Percentiles rank a stretch among this genome's conserved stretches.
phyloP scores from a whole-genome alignment of 306 rosid genomes.

The Quercus ilex region DNA sequence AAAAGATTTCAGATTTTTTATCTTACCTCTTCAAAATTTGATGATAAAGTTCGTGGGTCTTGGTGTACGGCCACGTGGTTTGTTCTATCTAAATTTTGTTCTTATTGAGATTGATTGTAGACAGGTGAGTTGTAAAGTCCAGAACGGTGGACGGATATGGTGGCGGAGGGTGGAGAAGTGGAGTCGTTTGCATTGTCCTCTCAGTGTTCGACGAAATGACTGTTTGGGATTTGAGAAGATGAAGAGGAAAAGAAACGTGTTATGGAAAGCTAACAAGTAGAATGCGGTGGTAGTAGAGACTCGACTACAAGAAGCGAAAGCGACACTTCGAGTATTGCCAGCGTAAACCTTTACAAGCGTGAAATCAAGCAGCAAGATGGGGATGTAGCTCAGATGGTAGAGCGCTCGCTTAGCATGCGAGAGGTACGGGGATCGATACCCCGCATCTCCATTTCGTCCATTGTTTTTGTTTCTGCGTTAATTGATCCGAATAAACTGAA shows the following conservation, averaged over 20 bases:
- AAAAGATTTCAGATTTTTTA: too few species aligned
- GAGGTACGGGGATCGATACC: conserved; percentile 94
- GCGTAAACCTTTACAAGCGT: too few species aligned
- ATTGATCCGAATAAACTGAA: too few species aligned
- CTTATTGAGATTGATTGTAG: background rate
- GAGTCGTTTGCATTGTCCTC: conserved; percentile 16
- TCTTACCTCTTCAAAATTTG: too few species aligned
- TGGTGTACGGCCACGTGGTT: too few species aligned
- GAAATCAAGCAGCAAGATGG: conserved; percentile 1
- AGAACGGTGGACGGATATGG: conserved; percentile 47
- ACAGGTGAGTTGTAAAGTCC: conserved; percentile 43
- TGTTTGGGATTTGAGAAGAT: conserved; percentile 26
- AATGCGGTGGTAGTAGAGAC: background rate
- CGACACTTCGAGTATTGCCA: background rate
- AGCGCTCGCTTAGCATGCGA: conserved; percentile 99
- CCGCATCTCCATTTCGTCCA: conserved; percentile 59
- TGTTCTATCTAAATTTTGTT: too few species aligned
- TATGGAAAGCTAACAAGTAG: conserved; percentile 2
- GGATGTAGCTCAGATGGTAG: conserved; percentile 99
- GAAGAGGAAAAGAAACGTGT: conserved; percentile 15
- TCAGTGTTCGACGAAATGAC: conserved; percentile 25
- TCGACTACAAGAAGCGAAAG: conserved; percentile 17
- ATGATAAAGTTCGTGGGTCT: too few species aligned
- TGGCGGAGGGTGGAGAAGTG: conserved; percentile 31
- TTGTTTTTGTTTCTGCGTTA: too few species aligned